A percentile compares a stretch with the other conserved stretches of the same genome.
Evolutionary conservation across 2,329 filamentous ascomycete species (phyloP).

Genomic region (Aulographum hederae): DNA sequence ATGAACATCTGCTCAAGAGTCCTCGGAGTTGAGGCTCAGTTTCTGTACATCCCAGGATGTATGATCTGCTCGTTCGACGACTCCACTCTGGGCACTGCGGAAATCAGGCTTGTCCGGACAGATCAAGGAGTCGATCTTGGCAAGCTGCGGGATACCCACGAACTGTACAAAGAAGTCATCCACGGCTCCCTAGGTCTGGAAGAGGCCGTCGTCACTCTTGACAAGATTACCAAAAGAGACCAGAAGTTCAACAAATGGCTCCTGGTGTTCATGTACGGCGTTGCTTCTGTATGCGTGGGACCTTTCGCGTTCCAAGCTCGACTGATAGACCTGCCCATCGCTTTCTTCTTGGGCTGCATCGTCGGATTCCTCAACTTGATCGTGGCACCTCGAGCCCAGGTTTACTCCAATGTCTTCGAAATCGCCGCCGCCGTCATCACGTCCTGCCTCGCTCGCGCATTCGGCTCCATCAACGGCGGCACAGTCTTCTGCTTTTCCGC

Average conservation of each 20-base stretch:
- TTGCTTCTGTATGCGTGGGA: slow-evolving; percentile 58
- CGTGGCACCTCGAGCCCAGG: slow-evolving; percentile 52
- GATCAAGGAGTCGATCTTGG: slow-evolving; percentile 55
- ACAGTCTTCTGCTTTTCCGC: slow-evolving; percentile 31
- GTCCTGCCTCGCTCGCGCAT: slow-evolving; percentile 28
- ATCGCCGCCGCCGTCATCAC: slow-evolving; percentile 29
- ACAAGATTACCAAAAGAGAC: slow-evolving; percentile 40
- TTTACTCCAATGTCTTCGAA: slow-evolving; percentile 40
- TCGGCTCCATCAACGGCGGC: slow-evolving; percentile 25
- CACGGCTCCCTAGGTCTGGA: slow-evolving; percentile 59
- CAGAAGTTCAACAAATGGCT: slow-evolving; percentile 31
- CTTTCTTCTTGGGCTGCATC: slow-evolving; percentile 57
- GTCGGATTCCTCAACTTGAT: slow-evolving; percentile 60
- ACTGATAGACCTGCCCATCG: slow-evolving; percentile 59
- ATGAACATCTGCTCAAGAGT: slow-evolving; percentile 81
- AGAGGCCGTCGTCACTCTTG: slow-evolving; percentile 44
- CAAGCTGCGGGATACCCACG: slow-evolving; percentile 54
- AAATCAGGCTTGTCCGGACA: slow-evolving; percentile 56
- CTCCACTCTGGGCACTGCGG: slow-evolving; percentile 52
- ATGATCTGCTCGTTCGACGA: slow-evolving; percentile 92
- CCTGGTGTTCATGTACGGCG: slow-evolving; percentile 49
- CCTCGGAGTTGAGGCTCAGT: slow-evolving; percentile 75
- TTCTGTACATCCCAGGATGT: slow-evolving; percentile 75
- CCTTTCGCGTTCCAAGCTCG: slow-evolving; percentile 66
- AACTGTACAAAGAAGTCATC: slow-evolving; percentile 68